Evolutionary conservation across 495 filamentous ascomycete genomes (phyloP), one percentile per base, ranked within the genome.

Genomic region (Trichoderma gamsii): DNA sequence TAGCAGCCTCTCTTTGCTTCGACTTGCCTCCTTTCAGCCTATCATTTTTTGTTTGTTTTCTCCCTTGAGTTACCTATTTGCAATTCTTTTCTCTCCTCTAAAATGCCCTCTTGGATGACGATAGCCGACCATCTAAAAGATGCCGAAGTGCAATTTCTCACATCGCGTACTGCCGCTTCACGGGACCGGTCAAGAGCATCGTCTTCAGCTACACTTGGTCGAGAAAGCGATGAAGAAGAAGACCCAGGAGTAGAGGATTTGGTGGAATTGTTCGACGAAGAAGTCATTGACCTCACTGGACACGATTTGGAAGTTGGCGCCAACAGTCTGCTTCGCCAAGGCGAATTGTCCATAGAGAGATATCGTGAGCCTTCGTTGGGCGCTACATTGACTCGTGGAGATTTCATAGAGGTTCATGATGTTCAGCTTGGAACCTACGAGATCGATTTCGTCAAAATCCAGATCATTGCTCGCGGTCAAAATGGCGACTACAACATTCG

Each of bases 241-340:
- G 6, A 38, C n/a, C 11, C 5, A 43, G 35, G 21, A 13, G 63
- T 3, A 29, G 63, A 65, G 29, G 56, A 61, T 0, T 12, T 65
- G 63, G 35, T 13, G 15, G 21, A 61, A 8, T 11, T 61, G 18
- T 65, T 65, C 21, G 64, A 46, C 41, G 13, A 43, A 25, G 41
- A 41, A 43, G 23, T 65, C 64, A 65, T 65, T n/a, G 64, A 41
- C 29, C 64, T 46, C 41, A 65, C 41, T 43, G 38, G 16, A n/a
- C 15, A 46, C 13, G 44, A 66, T 18, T 4, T 61, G 29, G 56
- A 61, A 25, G 3, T 15, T 61, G 56, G 27, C 23, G 16, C 56
- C 2, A 9, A 32, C 4, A 21, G 27, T 32, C 16, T 15, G 27
- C 23, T 61, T 61, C 56, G 16, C 12, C 7, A 29, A 32, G 56